Conservation (phyloP, 1,284 basidiomycete genomes). For the Malassezia japonica region DNA sequence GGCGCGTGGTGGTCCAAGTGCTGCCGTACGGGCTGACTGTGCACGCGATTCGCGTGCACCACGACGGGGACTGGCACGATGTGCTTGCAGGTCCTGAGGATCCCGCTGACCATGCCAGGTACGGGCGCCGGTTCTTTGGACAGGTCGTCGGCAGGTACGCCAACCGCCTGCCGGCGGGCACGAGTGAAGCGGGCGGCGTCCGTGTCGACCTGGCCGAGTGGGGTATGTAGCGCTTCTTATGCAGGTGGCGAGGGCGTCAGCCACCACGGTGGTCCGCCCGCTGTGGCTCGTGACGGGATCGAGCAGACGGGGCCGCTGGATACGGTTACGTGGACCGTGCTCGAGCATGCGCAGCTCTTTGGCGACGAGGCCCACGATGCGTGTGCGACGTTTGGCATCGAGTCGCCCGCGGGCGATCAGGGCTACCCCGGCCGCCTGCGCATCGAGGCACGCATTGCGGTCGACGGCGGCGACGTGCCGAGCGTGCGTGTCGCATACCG, state of each 20-base stretch:
- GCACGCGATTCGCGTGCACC: constrained; percentile 23
- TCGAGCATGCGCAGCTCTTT: neutral
- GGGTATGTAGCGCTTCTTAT: constrained; percentile 4
- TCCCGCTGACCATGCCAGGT: constrained; percentile 22
- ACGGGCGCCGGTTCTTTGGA: constrained; percentile 33
- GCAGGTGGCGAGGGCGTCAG: constrained; percentile 23
- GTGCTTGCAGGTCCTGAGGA: constrained; percentile 39
- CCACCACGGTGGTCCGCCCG: constrained; percentile 37
- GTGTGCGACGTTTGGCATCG: constrained; percentile 22
- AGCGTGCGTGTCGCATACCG: constrained; percentile 28
- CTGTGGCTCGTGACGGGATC: constrained; percentile 7
- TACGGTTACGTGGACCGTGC: constrained; percentile 26
- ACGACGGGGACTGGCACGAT: constrained; percentile 18
- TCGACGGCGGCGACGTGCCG: constrained; percentile 11
- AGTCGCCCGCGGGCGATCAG: constrained; percentile 30
- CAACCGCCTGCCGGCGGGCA: constrained; percentile 38
- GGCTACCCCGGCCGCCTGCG: constrained; percentile 34
- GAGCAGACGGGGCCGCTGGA: constrained; percentile 37
- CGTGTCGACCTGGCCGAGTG: neutral
- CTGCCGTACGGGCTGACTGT: constrained; percentile 38
- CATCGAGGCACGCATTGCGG: constrained; percentile 29
- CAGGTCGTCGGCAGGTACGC: constrained; percentile 40
- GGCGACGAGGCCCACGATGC: constrained; percentile 2
- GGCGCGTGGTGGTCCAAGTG: constrained; percentile 13
- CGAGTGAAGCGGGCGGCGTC: constrained; percentile 7